A percentile compares a stretch with the other conserved stretches of the same genome.
Conservation (phyloP, 345 rosid species). For the Pugionium cornutum region DNA sequence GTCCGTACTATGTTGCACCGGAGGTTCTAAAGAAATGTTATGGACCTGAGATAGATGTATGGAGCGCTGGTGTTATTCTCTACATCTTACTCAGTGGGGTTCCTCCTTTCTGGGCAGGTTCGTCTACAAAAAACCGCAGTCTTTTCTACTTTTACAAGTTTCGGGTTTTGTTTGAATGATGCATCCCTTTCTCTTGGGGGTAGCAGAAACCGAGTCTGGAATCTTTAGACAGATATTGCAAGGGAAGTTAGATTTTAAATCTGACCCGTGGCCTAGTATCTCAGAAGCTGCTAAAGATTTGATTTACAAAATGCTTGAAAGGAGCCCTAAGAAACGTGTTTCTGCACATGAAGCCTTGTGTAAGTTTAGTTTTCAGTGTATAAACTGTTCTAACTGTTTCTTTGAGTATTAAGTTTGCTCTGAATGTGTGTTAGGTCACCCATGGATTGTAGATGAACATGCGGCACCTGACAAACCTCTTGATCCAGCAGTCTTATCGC, state of each 20-base stretch:
- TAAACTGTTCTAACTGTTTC: background rate
- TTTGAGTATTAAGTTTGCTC: constrained; percentile 20
- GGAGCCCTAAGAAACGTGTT: constrained; percentile 78
- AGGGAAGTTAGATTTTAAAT: constrained; percentile 82
- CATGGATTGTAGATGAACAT: constrained; percentile 92
- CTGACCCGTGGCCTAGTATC: constrained; percentile 94
- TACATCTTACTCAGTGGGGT: too few relatives aligned
- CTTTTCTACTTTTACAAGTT: constrained; percentile 1
- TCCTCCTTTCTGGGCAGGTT: constrained; percentile 52
- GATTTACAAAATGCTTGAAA: constrained; percentile 83
- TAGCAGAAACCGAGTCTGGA: constrained; percentile 90
- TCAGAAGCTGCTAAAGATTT: constrained; percentile 92
- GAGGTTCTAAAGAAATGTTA: constrained; percentile 86
- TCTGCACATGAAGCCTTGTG: constrained; percentile 89
- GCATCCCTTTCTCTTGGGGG: background rate
- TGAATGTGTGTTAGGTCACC: constrained; percentile 64
- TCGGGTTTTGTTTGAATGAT: constrained; percentile 16
- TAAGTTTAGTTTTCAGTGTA: constrained; percentile 39
- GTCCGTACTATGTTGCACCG: constrained; percentile 98
- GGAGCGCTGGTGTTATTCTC: constrained; percentile 48
- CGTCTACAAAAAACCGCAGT: background rate
- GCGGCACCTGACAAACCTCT: constrained; percentile 91
- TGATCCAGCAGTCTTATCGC: constrained; percentile 92
- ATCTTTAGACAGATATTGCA: constrained; percentile 86
- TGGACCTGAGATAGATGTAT: constrained; percentile 92